Evolutionary conservation across 352 stramenopile species (phyloP).

Genomic region (Halophytophthora polymorphica): DNA sequence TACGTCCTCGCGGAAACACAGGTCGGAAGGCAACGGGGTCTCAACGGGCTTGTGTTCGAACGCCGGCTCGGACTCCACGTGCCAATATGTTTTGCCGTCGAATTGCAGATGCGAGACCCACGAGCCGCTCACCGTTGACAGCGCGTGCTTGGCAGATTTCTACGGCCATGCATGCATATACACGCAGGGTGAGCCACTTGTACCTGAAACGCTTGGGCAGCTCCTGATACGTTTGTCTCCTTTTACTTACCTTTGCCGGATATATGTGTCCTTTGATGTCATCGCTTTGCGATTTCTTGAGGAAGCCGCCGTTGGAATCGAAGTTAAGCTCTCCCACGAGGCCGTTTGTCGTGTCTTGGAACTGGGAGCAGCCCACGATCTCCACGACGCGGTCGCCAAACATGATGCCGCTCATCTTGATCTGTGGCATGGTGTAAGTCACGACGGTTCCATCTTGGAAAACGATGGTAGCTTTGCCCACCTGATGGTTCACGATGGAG

Average conservation of each 20-base stretch:
- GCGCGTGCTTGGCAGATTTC: slow-evolving; percentile 43
- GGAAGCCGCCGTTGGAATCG: slow-evolving; percentile 59
- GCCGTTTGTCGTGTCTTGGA: slow-evolving; percentile 39
- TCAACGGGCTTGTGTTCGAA: slow-evolving; percentile 50
- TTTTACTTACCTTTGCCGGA: slow-evolving; percentile 32
- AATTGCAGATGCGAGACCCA: slow-evolving; percentile 74
- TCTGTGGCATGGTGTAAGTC: slow-evolving; percentile 68
- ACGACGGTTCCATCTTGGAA: slow-evolving; percentile 57
- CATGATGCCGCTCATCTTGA: slow-evolving; percentile 77
- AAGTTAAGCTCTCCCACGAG: slow-evolving; percentile 59
- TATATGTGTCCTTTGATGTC: slow-evolving; percentile 74
- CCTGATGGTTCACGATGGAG: slow-evolving; percentile 66
- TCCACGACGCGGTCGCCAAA: slow-evolving; percentile 73
- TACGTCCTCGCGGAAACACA: slow-evolving; percentile 61
- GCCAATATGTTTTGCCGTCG: slow-evolving; percentile 68
- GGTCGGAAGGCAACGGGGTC: slow-evolving; percentile 51
- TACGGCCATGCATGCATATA: slow-evolving; percentile 2
- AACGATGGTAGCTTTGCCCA: slow-evolving; percentile 32
- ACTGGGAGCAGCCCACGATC: slow-evolving; percentile 48
- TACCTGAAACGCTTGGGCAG: not conserved
- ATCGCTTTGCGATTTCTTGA: slow-evolving; percentile 60
- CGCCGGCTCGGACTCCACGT: slow-evolving; percentile 62
- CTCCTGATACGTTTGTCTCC: not conserved
- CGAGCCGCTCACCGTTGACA: slow-evolving; percentile 51
- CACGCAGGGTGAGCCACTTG: not conserved